A percentile compares a stretch with the other conserved stretches of the same genome.
Conservation (phyloP, 2,329 filamentous ascomycete genomes). For the Colletotrichum karsti region DNA sequence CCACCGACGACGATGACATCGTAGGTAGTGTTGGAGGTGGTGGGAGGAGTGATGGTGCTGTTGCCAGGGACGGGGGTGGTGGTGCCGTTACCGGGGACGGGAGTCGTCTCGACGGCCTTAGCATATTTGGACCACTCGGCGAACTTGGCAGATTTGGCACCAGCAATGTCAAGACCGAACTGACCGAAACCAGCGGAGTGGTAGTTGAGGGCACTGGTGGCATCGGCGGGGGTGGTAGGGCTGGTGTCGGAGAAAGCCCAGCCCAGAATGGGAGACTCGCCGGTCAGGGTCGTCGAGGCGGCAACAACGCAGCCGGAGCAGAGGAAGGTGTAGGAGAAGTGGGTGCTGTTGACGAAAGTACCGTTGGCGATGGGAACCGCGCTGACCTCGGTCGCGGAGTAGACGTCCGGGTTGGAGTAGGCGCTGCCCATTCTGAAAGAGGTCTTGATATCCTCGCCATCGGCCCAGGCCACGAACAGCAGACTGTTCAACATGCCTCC, state of each 20-base stretch:
- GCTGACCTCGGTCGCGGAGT: slow-evolving; percentile 47
- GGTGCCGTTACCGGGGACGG: slow-evolving; percentile 15
- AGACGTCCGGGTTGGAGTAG: slow-evolving; percentile 56
- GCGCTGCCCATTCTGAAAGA: slow-evolving; percentile 42
- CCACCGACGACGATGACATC: slow-evolving; percentile 49
- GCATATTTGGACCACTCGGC: slow-evolving; percentile 24
- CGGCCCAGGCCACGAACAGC: slow-evolving; percentile 59
- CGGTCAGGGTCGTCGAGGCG: slow-evolving; percentile 41
- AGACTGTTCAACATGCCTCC: slow-evolving; percentile 57
- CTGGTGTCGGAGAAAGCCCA: slow-evolving; percentile 47
- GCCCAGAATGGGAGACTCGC: slow-evolving; percentile 41
- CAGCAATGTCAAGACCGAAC: slow-evolving; percentile 41
- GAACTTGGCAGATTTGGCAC: slow-evolving; percentile 42
- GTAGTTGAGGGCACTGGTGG: slow-evolving; percentile 44
- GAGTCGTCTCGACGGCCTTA: background rate
- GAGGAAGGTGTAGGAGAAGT: slow-evolving; percentile 63
- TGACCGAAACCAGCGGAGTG: slow-evolving; percentile 49
- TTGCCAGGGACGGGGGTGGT: slow-evolving; percentile 31
- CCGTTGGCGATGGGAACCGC: slow-evolving; percentile 57
- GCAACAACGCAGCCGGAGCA: slow-evolving; percentile 53
- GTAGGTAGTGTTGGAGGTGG: slow-evolving; percentile 42
- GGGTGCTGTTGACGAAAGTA: slow-evolving; percentile 60
- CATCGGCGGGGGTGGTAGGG: slow-evolving; percentile 39
- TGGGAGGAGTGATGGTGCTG: slow-evolving; percentile 32
- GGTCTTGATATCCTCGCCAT: slow-evolving; percentile 48